Evolutionary conservation across 768 basidiomycete genomes (phyloP).

Genomic region (Kwoniella botswanensis): DNA sequence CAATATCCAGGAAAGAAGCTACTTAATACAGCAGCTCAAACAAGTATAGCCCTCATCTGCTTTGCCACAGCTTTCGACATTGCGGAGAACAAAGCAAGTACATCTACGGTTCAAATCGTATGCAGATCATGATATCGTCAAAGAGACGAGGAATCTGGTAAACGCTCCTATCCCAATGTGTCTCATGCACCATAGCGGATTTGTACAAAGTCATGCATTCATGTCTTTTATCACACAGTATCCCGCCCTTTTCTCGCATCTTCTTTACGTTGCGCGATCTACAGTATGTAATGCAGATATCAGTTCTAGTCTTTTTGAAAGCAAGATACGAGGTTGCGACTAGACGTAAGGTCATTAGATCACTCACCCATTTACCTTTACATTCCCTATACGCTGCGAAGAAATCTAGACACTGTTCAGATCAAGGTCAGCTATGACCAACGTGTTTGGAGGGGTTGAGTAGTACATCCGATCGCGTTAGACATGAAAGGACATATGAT

Average conservation of each 20-base stretch:
- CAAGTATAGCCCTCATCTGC: too few relatives aligned
- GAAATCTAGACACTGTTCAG: conserved; percentile 43
- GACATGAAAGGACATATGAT: background rate
- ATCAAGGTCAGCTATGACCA: conserved; percentile 14
- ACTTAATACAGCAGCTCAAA: too few relatives aligned
- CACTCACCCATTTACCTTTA: conserved; percentile 56
- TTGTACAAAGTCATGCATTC: background rate
- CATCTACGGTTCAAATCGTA: too few relatives aligned
- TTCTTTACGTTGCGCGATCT: conserved; percentile 51
- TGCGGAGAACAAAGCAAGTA: too few relatives aligned
- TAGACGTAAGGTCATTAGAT: background rate
- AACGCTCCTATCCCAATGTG: too few relatives aligned
- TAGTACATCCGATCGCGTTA: background rate
- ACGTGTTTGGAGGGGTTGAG: background rate
- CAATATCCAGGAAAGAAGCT: too few relatives aligned
- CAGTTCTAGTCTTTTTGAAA: background rate
- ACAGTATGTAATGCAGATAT: background rate
- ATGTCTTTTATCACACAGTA: conserved; percentile 8
- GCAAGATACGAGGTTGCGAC: background rate
- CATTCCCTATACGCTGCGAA: conserved; percentile 56
- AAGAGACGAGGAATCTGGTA: too few relatives aligned
- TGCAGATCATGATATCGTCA: too few relatives aligned
- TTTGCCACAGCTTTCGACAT: too few relatives aligned
- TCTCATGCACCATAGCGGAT: background rate
- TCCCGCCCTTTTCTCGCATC: conserved; percentile 42